Conservation (phyloP, 371 early-diverging fungal species). For the Syncephalastrum racemosum region DNA sequence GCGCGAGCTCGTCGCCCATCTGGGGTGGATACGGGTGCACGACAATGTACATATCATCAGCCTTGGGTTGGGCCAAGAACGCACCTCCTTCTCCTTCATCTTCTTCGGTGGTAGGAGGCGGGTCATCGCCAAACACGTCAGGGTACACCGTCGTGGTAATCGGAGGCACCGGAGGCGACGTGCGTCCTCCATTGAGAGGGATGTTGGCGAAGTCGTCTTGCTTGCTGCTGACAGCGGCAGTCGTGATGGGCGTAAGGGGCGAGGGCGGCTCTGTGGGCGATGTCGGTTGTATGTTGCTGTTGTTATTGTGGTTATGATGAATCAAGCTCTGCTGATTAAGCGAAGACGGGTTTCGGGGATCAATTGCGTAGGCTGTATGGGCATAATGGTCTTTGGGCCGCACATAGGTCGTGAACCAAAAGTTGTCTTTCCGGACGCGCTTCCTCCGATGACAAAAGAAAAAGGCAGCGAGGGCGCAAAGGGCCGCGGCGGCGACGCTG, state of each 20-base stretch:
- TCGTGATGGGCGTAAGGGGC: background rate
- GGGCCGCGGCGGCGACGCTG: conserved; percentile 7
- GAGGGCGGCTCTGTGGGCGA: conserved; percentile 3
- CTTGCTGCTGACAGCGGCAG: background rate
- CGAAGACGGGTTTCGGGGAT: background rate
- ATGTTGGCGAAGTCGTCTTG: background rate
- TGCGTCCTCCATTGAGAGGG: background rate
- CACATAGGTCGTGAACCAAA: conserved; percentile 24
- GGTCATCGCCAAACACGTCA: background rate
- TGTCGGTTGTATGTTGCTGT: background rate
- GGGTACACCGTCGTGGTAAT: conserved; percentile 1
- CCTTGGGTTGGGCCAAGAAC: conserved; percentile 4
- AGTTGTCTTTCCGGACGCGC: conserved; percentile 22
- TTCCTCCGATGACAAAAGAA: conserved; percentile 23
- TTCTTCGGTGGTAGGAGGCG: background rate
- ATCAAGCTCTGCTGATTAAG: conserved; percentile 1
- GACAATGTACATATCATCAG: conserved; percentile 48
- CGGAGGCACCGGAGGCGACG: background rate
- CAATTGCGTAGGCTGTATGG: background rate
- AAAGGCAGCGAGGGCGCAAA: conserved; percentile 15
- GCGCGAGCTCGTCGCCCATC: conserved; percentile 68
- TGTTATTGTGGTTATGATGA: background rate
- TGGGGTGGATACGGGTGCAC: conserved; percentile 61
- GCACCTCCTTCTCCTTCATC: background rate
- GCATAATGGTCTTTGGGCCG: conserved; percentile 7